Evolutionary conservation across 23 red algal species (phyloP).

Genomic region (Gracilariopsis chorda): DNA sequence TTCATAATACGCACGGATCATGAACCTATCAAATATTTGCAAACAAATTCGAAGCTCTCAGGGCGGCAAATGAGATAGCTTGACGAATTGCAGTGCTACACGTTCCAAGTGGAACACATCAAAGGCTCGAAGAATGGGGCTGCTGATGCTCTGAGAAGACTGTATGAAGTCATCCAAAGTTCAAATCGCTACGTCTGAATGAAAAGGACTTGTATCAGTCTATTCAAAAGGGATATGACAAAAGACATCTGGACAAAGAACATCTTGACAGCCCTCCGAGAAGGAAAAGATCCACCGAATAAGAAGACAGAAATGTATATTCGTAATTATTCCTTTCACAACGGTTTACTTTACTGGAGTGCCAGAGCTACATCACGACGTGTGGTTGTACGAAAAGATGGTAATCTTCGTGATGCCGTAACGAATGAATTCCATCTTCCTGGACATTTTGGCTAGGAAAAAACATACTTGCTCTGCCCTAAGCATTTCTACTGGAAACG

Average conservation of each 20-base stretch:
- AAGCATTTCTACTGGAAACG: neutral
- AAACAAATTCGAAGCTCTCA: neutral
- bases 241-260: neutral
- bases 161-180: neutral
- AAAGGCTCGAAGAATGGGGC: neutral
- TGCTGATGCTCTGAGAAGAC: neutral
- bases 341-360: neutral
- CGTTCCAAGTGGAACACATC: neutral
- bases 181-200: neutral
- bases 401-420: neutral
- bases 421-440: neutral
- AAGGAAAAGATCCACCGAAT: neutral
- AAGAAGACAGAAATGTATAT: neutral
- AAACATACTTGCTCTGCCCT: neutral
- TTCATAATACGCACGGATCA: neutral
- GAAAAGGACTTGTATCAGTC: neutral
- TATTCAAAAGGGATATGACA: neutral
- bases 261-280: neutral
- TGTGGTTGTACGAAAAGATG: neutral
- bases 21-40: neutral
- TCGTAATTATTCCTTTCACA: neutral
- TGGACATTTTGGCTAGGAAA: neutral
- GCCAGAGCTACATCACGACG: neutral
- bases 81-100: neutral
- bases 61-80: neutral